phyloP scores from a whole-genome alignment of 148 eudicot species.

The Vaccinium myrtillus region DNA sequence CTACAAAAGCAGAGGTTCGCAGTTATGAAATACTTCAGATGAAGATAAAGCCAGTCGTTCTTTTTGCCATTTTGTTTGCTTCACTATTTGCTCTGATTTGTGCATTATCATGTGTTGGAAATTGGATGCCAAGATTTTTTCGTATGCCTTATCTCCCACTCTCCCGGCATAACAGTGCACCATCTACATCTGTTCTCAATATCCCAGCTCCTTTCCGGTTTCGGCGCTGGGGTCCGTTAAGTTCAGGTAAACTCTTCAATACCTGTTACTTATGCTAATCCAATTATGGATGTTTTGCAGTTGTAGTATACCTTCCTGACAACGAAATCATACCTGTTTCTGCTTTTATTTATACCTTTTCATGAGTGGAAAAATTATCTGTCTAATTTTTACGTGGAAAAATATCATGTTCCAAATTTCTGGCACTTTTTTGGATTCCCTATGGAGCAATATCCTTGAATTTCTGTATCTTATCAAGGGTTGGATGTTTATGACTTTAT shows the following conservation, averaged over 20 bases:
- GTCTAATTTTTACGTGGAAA: neutral
- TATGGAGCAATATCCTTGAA: neutral
- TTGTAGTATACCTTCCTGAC: neutral
- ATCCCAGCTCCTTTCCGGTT: constrained; percentile 65
- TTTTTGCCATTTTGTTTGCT: constrained; percentile 57
- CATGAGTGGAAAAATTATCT: neutral
- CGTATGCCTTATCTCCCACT: constrained; percentile 61
- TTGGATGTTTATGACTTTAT: neutral
- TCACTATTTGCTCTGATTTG: constrained; percentile 54
- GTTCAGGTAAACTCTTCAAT: constrained; percentile 51
- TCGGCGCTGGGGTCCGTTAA: constrained; percentile 67
- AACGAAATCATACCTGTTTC: neutral
- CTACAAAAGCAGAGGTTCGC: constrained; percentile 42
- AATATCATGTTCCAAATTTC: neutral
- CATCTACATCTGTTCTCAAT: constrained; percentile 58
- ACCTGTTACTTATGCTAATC: neutral
- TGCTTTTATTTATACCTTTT: neutral
- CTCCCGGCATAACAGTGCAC: constrained; percentile 55
- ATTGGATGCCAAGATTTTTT: constrained; percentile 57
- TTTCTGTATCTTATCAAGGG: neutral
- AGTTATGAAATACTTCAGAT: constrained; percentile 52
- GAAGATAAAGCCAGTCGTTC: constrained; percentile 65
- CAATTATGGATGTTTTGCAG: neutral
- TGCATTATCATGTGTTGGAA: constrained; percentile 60
- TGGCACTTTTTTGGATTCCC: neutral